Base-by-base conservation (phyloP, 2,329 filamentous ascomycete species). In the Dactylonectria estremocensis region DNA sequence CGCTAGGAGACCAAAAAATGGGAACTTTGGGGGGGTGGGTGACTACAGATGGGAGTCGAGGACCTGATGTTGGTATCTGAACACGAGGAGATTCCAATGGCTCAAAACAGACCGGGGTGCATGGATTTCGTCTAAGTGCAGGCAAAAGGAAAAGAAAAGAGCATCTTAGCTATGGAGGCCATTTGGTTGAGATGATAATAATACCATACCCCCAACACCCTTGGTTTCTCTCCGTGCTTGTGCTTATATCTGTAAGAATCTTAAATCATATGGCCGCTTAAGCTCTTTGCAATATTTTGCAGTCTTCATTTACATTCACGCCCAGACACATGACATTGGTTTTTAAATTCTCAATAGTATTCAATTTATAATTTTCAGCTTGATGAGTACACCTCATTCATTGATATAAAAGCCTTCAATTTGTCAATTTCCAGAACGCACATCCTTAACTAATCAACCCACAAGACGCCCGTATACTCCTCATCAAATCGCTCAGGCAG, bases 401-500 rank as follows among this genome's bases (percentile, higher is more conserved):
- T 54, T 40, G n/a, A 24, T 10, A 31, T 54, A 35, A 53, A 22
- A 49, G 53, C 22, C 18, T 56, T 45, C 53, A 50, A 61, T 54
- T 14, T 46, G 37, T 66, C 54, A 64, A 45, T 10, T 57, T 50
- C 24, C 9, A 64, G 64, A 65, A 58, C 54, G 52, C 46, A 58
- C 59, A 62, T 59, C 64, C 61, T 67, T 56, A 68, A 68, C 66
- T 60, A 65, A 35, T 55, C 63, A 60, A 66, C 56, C 61, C 65
- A 16, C 56, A 68, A 74, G 67, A 67, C 70, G 66, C 37, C 65
- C 58, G 60, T 46, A 31, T 53, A 62, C 65, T 54, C 61, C 57
- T 11, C 22, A 35, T 18, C 28, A 48, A 53, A 58, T 68, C 45
- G 18, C 59, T 76, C 76, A 88, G 71, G 83, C 86, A 72, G 81